Conservation (phyloP, 2,329 filamentous ascomycete species). For the Alternaria triticina region DNA sequence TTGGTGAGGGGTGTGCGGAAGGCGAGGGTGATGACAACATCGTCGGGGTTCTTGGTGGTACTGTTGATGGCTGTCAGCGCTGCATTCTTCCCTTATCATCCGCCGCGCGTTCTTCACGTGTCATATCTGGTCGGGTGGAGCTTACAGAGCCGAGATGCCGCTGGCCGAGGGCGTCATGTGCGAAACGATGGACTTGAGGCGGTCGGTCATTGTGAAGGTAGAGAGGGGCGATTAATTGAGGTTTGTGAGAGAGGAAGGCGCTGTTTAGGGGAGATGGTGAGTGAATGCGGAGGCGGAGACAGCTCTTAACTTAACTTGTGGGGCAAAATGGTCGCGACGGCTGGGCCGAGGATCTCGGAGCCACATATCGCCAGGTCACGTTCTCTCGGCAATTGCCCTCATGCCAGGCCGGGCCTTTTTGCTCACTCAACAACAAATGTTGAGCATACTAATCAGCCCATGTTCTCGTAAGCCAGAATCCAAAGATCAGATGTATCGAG, state of each 20-base stretch:
- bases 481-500: not conserved
- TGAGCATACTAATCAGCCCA: not conserved
- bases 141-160: constrained; percentile 79
- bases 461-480: not conserved
- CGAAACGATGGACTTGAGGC: constrained; percentile 85
- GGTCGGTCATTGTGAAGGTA: constrained; percentile 63
- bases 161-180: constrained; percentile 79
- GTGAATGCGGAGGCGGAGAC: constrained; percentile 22
- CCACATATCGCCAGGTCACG: constrained; percentile 11
- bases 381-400: constrained; percentile 7
- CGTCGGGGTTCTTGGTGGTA: constrained; percentile 90
- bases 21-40: constrained; percentile 94
- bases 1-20: constrained; percentile 89
- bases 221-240: not conserved
- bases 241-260: not conserved
- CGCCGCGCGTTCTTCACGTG: not conserved
- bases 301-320: constrained; percentile 22
- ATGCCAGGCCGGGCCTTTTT: not conserved
- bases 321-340: constrained; percentile 8
- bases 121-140: constrained; percentile 15
- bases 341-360: constrained; percentile 19
- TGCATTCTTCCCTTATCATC: not conserved
- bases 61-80: constrained; percentile 54
- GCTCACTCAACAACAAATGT: not conserved
- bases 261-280: not conserved